Evolutionary conservation across 805 yeast genomes (phyloP).

Genomic region (Candida orba): DNA sequence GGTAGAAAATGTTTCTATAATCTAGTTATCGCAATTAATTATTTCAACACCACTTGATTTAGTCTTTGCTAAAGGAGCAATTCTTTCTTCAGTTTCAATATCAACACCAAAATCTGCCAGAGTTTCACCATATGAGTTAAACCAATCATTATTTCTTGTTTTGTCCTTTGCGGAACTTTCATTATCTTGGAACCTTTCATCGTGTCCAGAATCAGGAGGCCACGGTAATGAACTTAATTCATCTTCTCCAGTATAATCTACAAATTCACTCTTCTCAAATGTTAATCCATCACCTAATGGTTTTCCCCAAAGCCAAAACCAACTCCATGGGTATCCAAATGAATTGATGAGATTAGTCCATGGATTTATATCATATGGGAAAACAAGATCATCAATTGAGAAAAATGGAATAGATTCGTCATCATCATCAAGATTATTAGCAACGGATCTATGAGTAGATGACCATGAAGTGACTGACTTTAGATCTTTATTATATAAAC

Average conservation of each 20-base stretch:
- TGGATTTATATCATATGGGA: slow-evolving; percentile 77
- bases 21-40: neutral
- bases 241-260: slow-evolving; percentile 38
- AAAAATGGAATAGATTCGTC: slow-evolving; percentile 22
- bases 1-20: too few species aligned
- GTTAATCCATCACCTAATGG: slow-evolving; percentile 55
- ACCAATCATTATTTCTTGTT: slow-evolving; percentile 46
- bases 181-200: slow-evolving; percentile 17
- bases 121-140: slow-evolving; percentile 75
- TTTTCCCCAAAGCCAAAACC: slow-evolving; percentile 68
- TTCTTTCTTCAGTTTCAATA: slow-evolving; percentile 33
- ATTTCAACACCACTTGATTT: neutral
- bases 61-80: neutral
- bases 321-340: slow-evolving; percentile 54
- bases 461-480: slow-evolving; percentile 19
- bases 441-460: slow-evolving; percentile 7
- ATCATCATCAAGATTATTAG: slow-evolving; percentile 2
- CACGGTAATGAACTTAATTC: slow-evolving; percentile 63
- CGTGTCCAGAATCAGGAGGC: slow-evolving; percentile 84
- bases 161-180: neutral
- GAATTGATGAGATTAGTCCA: slow-evolving; percentile 43
- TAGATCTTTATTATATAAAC: slow-evolving; percentile 16
- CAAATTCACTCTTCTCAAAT: slow-evolving; percentile 48
- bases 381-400: slow-evolving; percentile 58
- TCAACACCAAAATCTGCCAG: slow-evolving; percentile 88